These are phyloP conservation scores for Fusarium sp. DNA, from an alignment of 2,329 filamentous ascomycete genomes.

Conservation along the genomic window DNA sequence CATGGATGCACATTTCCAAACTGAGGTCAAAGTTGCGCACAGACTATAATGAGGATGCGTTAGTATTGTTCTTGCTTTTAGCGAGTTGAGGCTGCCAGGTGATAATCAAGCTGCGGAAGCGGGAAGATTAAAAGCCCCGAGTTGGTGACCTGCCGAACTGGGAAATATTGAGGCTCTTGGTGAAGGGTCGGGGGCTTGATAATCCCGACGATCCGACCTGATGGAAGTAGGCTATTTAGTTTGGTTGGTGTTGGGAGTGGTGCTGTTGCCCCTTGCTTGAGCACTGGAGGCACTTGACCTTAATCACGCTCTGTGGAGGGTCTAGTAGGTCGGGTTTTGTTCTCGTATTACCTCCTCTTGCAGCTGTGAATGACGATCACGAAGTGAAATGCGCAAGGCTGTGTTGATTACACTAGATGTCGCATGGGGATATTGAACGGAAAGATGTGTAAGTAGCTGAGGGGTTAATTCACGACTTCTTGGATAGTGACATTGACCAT, in stretches of 20 bases:
- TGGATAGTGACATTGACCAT: background rate
- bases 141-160: background rate
- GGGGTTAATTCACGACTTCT: background rate
- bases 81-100: constrained; percentile 1
- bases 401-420: background rate
- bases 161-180: background rate
- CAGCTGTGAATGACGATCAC: background rate
- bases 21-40: constrained; percentile 20
- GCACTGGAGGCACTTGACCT: background rate
- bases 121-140: background rate
- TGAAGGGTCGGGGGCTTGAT: background rate
- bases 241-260: background rate
- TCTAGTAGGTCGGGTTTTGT: background rate
- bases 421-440: background rate
- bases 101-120: background rate
- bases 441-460: background rate
- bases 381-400: background rate
- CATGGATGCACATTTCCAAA: background rate
- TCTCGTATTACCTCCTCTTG: background rate
- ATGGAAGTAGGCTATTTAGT: background rate
- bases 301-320: too few species aligned
- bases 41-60: constrained; percentile 21
- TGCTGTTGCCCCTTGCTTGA: background rate
- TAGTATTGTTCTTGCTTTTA: constrained; percentile 35
- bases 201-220: background rate